These are phyloP conservation scores for Rutstroemia sp. DNA, from an alignment of 2,329 filamentous ascomycete species.

Conservation along the genomic window DNA sequence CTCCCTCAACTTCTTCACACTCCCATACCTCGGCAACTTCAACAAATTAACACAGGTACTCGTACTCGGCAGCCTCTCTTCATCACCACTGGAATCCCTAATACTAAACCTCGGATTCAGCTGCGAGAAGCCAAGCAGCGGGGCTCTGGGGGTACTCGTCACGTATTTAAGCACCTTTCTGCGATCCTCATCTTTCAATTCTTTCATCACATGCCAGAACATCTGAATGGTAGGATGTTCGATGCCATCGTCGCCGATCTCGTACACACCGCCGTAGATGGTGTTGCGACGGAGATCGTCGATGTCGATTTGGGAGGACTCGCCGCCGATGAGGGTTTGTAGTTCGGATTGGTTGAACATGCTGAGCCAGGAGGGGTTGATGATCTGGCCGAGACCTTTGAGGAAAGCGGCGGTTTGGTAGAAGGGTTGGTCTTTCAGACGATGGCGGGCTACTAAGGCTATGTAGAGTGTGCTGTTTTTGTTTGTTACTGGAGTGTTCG, in stretches of 20 bases:
- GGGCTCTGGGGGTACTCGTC: slow-evolving; percentile 84
- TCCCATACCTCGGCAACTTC: slow-evolving; percentile 79
- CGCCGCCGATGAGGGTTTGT: slow-evolving; percentile 86
- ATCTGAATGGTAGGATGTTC: slow-evolving; percentile 81
- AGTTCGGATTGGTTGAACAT: slow-evolving; percentile 99
- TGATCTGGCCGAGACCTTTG: slow-evolving; percentile 76
- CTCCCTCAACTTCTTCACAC: slow-evolving; percentile 55
- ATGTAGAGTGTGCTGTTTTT: slow-evolving; percentile 93
- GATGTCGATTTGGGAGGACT: slow-evolving; percentile 78
- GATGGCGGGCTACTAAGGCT: slow-evolving; percentile 80
- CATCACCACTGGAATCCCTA: slow-evolving; percentile 69
- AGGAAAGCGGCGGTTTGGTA: slow-evolving; percentile 85
- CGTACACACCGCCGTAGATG: slow-evolving; percentile 78
- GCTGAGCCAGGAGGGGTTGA: slow-evolving; percentile 85
- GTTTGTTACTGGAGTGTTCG: slow-evolving; percentile 75
- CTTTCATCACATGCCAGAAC: slow-evolving; percentile 86
- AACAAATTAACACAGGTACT: slow-evolving; percentile 94
- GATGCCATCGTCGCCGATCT: slow-evolving; percentile 76
- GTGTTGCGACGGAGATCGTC: slow-evolving; percentile 81
- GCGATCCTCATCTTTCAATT: slow-evolving; percentile 67
- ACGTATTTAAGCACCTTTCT: slow-evolving; percentile 91
- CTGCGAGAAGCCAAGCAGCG: slow-evolving; percentile 80
- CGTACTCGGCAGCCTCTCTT: slow-evolving; percentile 77
- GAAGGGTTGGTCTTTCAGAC: slow-evolving; percentile 71
- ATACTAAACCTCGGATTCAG: slow-evolving; percentile 85